These are phyloP conservation scores for Blastobotrys apis DNA, from an alignment of 1,139 yeast species.

Conservation along the genomic window DNA sequence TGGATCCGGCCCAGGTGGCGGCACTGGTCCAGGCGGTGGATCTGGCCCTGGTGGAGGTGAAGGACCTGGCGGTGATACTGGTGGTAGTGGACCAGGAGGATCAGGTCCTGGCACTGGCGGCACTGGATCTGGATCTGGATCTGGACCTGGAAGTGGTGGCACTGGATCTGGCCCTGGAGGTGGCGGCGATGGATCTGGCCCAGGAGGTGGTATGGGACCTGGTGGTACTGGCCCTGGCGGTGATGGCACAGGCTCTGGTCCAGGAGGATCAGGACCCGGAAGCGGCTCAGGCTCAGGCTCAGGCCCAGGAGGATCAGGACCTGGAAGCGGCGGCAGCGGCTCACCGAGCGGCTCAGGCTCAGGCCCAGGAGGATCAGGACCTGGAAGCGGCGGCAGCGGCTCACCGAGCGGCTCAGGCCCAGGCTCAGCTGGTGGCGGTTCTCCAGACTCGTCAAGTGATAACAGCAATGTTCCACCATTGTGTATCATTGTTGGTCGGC, in stretches of 20 bases:
- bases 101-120: constrained; percentile 12
- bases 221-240: neutral
- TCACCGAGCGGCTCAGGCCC: constrained; percentile 9
- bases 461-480: constrained; percentile 8
- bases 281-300: neutral
- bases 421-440: neutral
- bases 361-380: constrained; percentile 8
- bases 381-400: constrained; percentile 10
- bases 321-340: constrained; percentile 12
- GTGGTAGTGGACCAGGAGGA: constrained; percentile 8
- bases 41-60: constrained; percentile 5
- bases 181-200: neutral
- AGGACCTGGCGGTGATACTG: neutral
- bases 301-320: constrained; percentile 9
- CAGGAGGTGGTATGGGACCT: neutral
- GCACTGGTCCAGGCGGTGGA: constrained; percentile 7
- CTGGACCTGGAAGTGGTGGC: constrained; percentile 5
- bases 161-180: neutral
- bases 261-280: constrained; percentile 4
- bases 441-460: neutral
- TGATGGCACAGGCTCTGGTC: constrained; percentile 3
- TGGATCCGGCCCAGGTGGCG: constrained; percentile 9
- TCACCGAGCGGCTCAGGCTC: constrained; percentile 1
- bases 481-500: constrained; percentile 15
- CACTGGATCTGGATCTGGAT: constrained; percentile 6